phyloP scores from a whole-genome alignment of 2,329 filamentous ascomycete genomes.

The Alternaria conjuncta region DNA sequence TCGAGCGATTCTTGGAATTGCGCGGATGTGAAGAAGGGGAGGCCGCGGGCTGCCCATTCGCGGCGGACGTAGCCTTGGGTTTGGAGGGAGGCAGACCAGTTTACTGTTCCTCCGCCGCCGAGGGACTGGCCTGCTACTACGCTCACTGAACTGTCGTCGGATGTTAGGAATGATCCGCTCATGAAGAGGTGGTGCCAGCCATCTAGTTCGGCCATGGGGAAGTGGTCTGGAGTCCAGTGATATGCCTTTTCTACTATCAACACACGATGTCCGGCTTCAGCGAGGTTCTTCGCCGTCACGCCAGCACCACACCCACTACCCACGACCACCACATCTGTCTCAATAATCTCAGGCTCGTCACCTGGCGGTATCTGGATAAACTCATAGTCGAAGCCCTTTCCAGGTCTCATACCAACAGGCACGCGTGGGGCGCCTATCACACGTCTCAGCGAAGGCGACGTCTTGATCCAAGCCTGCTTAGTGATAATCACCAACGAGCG shows the following conservation, averaged over 20 bases:
- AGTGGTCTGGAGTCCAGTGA: constrained; percentile 72
- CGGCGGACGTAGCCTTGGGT: constrained; percentile 77
- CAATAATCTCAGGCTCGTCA: constrained; percentile 63
- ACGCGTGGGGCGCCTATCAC: constrained; percentile 65
- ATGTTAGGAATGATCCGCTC: constrained; percentile 66
- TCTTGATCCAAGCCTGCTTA: constrained; percentile 63
- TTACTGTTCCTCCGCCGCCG: constrained; percentile 87
- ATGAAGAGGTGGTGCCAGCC: constrained; percentile 72
- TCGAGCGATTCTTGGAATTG: constrained; percentile 82
- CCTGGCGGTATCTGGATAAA: constrained; percentile 69
- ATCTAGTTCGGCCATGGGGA: constrained; percentile 73
- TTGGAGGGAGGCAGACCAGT: constrained; percentile 75
- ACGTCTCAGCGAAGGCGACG: constrained; percentile 61
- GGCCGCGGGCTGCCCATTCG: constrained; percentile 76
- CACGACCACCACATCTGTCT: constrained; percentile 83
- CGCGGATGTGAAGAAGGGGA: constrained; percentile 75
- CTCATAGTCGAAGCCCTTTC: constrained; percentile 61
- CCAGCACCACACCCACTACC: constrained; percentile 87
- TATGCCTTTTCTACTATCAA: constrained; percentile 84
- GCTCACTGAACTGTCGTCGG: constrained; percentile 57
- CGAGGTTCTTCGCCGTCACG: constrained; percentile 79
- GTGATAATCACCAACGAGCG: constrained; percentile 63
- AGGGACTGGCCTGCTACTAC: constrained; percentile 74
- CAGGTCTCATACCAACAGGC: constrained; percentile 61
- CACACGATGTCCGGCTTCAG: constrained; percentile 76